phyloP scores from a whole-genome alignment of 768 basidiomycete genomes.

The Trametes punicea region DNA sequence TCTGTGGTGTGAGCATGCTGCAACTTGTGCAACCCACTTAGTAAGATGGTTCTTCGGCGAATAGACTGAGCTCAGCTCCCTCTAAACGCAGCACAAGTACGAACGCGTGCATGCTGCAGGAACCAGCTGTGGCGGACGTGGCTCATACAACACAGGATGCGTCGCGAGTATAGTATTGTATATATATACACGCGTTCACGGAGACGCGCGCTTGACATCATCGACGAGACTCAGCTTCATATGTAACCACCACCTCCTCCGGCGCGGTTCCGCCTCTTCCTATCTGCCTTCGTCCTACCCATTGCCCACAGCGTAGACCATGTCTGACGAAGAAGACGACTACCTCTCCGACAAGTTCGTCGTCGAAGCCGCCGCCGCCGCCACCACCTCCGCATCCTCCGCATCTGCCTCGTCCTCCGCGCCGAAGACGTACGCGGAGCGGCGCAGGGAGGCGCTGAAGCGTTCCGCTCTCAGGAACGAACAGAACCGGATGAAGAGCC shows the following conservation, averaged over 20 bases:
- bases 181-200: too few relatives aligned
- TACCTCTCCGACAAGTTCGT: conserved; percentile 90
- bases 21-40: neutral
- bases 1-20: neutral
- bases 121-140: neutral
- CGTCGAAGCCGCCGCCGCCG: conserved; percentile 31
- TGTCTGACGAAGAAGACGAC: conserved; percentile 79
- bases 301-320: conserved; percentile 25
- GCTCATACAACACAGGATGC: neutral
- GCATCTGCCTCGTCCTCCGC: conserved; percentile 31
- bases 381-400: conserved; percentile 31
- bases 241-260: neutral
- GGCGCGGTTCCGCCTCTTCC: neutral
- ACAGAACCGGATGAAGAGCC: conserved; percentile 60
- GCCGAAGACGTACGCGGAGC: conserved; percentile 65
- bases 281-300: neutral
- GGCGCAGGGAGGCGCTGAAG: conserved; percentile 62
- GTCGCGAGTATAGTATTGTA: neutral
- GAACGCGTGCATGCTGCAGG: neutral
- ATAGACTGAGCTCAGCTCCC: too few relatives aligned
- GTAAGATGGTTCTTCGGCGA: neutral
- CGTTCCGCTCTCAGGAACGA: conserved; percentile 62
- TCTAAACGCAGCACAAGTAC: too few relatives aligned
- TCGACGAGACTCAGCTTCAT: neutral
- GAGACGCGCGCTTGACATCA: conserved; percentile 16